A percentile compares a stretch with the other conserved stretches of the same genome.
These are phyloP conservation scores for Sugiyamaella grinbergsii DNA, from an alignment of 1,139 yeast genomes.

Conservation along the genomic window DNA sequence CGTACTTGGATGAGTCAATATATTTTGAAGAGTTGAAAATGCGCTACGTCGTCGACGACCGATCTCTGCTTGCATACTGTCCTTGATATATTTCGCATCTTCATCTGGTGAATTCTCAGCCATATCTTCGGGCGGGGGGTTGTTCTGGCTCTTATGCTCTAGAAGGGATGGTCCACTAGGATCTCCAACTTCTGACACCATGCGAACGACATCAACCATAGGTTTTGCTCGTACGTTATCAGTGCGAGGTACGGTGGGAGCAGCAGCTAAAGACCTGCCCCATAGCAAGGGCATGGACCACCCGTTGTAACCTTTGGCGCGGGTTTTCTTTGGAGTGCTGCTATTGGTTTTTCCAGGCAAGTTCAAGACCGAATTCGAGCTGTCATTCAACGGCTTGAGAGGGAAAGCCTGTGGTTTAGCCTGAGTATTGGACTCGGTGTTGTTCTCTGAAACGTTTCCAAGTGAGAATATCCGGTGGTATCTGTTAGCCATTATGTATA, in stretches of 20 bases:
- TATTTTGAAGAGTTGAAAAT: constrained; percentile 7
- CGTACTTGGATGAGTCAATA: constrained; percentile 13
- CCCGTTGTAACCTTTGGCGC: constrained; percentile 1
- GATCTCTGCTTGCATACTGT: constrained; percentile 16
- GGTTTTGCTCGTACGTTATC: constrained; percentile 4
- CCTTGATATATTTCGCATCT: constrained; percentile 4
- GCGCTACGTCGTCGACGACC: constrained; percentile 14
- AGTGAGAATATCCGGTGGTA: constrained; percentile 15
- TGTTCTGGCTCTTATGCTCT: neutral
- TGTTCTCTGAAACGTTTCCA: constrained; percentile 1
- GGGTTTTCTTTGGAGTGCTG: constrained; percentile 2
- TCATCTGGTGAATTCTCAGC: neutral
- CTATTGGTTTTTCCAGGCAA: neutral
- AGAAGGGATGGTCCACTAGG: too few species aligned
- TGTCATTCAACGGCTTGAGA: constrained; percentile 5
- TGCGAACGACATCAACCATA: neutral
- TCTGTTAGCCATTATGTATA: constrained; percentile 9
- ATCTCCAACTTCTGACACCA: neutral
- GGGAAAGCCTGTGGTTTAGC: neutral
- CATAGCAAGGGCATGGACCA: constrained; percentile 12
- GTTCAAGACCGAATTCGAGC: constrained; percentile 4
- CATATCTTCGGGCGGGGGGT: neutral
- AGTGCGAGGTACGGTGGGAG: neutral
- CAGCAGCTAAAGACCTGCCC: neutral
- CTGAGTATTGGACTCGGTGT: neutral